Conservation (phyloP, 257 asterid species). For the Anisodus acutangulus region DNA sequence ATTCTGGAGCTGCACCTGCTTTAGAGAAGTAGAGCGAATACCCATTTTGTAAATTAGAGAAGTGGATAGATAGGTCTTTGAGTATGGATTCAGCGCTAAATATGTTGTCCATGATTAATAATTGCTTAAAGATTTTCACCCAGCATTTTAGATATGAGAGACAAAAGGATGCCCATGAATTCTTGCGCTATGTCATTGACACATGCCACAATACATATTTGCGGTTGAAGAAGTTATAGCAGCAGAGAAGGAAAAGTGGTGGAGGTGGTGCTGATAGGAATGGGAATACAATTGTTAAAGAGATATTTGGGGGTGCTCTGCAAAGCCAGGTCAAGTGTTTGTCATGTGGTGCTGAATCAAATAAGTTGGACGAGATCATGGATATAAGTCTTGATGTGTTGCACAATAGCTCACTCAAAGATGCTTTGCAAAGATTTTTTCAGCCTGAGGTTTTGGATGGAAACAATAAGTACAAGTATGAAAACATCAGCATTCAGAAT, state of each 20-base stretch:
- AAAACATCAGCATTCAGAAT: conserved; percentile 80
- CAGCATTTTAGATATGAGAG: conserved; percentile 84
- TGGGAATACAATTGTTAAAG: conserved; percentile 80
- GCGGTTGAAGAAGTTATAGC: conserved; percentile 83
- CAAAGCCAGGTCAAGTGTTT: conserved; percentile 96
- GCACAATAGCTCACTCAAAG: conserved; percentile 80
- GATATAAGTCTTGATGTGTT: conserved; percentile 94
- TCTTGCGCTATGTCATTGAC: conserved; percentile 95
- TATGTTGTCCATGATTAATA: conserved; percentile 69
- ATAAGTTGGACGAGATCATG: conserved; percentile 97
- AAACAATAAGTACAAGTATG: conserved; percentile 90
- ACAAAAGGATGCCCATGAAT: conserved; percentile 99
- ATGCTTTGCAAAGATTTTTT: conserved; percentile 79
- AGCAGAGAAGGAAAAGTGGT: conserved; percentile 58
- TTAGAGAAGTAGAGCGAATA: conserved; percentile 88
- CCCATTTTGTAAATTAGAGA: conserved; percentile 91
- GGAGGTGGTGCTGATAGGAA: conserved; percentile 57
- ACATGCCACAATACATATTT: conserved; percentile 94
- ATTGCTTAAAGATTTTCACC: conserved; percentile 71
- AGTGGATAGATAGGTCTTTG: conserved; percentile 79
- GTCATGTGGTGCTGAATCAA: conserved; percentile 95
- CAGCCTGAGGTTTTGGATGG: conserved; percentile 95
- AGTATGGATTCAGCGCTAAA: conserved; percentile 64
- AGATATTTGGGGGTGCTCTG: conserved; percentile 95
- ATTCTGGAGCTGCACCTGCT: conserved; percentile 58